These are phyloP conservation scores for Lolium perenne DNA, from an alignment of 176 grass and related monocot species.

Conservation along the genomic window DNA sequence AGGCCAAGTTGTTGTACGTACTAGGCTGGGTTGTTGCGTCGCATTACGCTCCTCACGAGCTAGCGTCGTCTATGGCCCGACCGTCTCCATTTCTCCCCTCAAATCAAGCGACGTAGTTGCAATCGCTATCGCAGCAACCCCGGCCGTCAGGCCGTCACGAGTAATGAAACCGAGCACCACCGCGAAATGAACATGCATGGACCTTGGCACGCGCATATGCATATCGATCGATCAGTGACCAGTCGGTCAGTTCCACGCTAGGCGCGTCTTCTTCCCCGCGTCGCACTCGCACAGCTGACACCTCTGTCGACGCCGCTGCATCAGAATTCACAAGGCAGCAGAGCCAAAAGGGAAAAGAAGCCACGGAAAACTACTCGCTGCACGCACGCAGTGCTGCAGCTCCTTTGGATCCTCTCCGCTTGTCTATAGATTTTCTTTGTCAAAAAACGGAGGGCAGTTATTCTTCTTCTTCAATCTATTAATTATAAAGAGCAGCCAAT, in stretches of 20 bases:
- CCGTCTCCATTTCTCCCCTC: too few species aligned
- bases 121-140: not conserved
- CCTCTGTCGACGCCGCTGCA: not conserved
- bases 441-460: too few species aligned
- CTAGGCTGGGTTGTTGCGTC: too few species aligned
- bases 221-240: too few species aligned
- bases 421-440: too few species aligned
- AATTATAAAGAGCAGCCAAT: too few species aligned
- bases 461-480: too few species aligned
- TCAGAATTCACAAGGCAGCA: not conserved
- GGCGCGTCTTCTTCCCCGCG: not conserved
- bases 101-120: too few species aligned
- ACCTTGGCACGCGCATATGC: not conserved
- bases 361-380: conserved; percentile 7
- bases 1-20: too few species aligned
- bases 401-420: not conserved
- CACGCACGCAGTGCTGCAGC: not conserved
- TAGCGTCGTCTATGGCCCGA: too few species aligned
- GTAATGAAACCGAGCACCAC: not conserved
- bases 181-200: not conserved
- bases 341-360: not conserved
- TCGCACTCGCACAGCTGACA: not conserved
- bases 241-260: not conserved
- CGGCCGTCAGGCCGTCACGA: conserved; percentile 25
- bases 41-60: too few species aligned